A percentile compares a stretch with the other conserved stretches of the same genome.
These are phyloP conservation scores for Stephania yunnanensis DNA, from an alignment of 164 flowering plant genomes.

Conservation along the genomic window DNA sequence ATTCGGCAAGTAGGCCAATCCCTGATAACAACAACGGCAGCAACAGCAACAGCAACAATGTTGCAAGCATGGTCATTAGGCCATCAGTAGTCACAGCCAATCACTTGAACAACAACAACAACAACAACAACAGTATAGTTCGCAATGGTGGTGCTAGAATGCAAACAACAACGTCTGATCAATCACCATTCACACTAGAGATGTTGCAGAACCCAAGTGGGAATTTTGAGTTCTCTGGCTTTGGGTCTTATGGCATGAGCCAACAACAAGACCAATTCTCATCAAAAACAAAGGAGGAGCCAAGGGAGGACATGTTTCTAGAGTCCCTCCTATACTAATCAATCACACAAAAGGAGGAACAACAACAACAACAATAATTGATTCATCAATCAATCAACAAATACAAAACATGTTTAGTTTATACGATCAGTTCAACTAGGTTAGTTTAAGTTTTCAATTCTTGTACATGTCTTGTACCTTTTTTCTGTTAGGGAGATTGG, in stretches of 20 bases:
- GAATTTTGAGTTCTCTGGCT: slow-evolving; percentile 21
- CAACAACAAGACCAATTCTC: slow-evolving; percentile 6
- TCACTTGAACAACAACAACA: slow-evolving; percentile 16
- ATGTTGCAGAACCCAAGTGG: slow-evolving; percentile 24
- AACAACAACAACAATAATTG: not conserved
- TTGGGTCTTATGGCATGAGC: slow-evolving; percentile 10
- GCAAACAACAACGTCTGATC: slow-evolving; percentile 27
- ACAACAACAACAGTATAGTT: slow-evolving; percentile 15
- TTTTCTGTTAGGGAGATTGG: not conserved
- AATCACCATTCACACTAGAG: slow-evolving; percentile 49
- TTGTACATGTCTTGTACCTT: not conserved
- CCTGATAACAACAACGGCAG: slow-evolving; percentile 10
- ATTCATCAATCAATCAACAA: not conserved
- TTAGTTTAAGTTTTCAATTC: not conserved
- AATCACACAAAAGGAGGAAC: no score
- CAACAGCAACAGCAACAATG: slow-evolving; percentile 5
- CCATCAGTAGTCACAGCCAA: slow-evolving; percentile 24
- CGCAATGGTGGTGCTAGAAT: slow-evolving; percentile 8
- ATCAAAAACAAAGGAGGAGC: slow-evolving; percentile 28
- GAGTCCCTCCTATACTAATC: slow-evolving; percentile 18
- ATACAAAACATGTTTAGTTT: not conserved
- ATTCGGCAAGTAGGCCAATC: slow-evolving; percentile 26
- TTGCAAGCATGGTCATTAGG: slow-evolving; percentile 27
- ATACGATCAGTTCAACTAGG: not conserved
- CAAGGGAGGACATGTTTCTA: slow-evolving; percentile 30